A percentile compares a stretch with the other conserved stretches of the same genome.
Conservation (phyloP, 2,329 filamentous ascomycete genomes). For the Ascochyta rabiei region DNA sequence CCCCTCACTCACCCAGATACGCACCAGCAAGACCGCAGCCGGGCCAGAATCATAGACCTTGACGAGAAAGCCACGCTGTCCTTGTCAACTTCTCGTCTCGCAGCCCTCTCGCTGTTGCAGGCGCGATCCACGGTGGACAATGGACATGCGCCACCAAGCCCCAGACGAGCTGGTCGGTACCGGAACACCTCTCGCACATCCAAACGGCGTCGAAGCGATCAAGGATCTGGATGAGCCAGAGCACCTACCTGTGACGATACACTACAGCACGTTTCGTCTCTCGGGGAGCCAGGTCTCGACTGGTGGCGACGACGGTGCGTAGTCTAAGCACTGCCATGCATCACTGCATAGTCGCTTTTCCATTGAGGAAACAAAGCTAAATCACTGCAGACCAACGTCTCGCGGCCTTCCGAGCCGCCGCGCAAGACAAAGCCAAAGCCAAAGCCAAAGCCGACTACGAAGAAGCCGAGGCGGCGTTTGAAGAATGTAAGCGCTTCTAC, state of each 20-base stretch:
- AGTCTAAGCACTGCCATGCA: background rate
- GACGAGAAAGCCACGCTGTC: background rate
- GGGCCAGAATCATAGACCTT: background rate
- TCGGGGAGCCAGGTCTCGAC: background rate
- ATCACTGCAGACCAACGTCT: background rate
- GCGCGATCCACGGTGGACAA: background rate
- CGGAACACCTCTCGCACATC: background rate
- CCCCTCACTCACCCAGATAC: background rate
- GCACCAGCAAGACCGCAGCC: too few relatives aligned
- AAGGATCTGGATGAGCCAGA: too few relatives aligned
- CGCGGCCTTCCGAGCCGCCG: too few relatives aligned
- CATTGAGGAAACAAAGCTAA: background rate
- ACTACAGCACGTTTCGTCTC: background rate
- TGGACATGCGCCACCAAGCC: background rate
- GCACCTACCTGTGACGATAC: background rate
- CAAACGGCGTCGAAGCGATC: background rate
- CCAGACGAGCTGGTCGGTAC: background rate
- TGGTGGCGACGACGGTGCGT: background rate
- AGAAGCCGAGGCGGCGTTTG: background rate
- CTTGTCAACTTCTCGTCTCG: background rate
- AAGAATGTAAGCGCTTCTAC: background rate
- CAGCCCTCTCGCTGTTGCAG: background rate
- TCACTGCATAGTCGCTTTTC: too few relatives aligned
- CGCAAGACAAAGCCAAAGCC: too few relatives aligned
- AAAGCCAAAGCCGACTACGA: background rate